Conservation (phyloP, 2,329 filamentous ascomycete species). For the Zalaria sp. region DNA sequence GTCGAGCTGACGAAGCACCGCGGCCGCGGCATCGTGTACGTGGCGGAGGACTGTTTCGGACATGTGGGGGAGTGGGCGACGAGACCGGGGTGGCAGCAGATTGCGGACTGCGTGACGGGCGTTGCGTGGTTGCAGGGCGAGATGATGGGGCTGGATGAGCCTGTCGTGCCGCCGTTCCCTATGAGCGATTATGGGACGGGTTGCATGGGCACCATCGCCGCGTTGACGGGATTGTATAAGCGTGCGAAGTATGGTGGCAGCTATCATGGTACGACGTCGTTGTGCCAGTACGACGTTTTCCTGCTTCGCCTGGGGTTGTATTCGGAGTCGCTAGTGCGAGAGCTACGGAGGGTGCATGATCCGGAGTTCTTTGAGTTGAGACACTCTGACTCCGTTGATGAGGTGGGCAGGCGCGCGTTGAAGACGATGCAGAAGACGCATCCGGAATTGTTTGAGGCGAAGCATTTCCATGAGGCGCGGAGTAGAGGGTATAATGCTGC, state of each 20-base stretch:
- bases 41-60: conserved; percentile 40
- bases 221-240: conserved; percentile 48
- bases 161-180: conserved; percentile 49
- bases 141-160: conserved; percentile 47
- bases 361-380: conserved; percentile 41
- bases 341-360: conserved; percentile 25
- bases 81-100: conserved; percentile 39
- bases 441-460: conserved; percentile 39
- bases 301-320: conserved; percentile 48
- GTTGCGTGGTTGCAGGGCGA: conserved; percentile 48
- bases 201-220: conserved; percentile 56
- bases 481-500: conserved; percentile 25
- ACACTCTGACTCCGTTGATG: conserved; percentile 51
- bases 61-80: conserved; percentile 34
- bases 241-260: conserved; percentile 50
- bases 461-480: conserved; percentile 36
- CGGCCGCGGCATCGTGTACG: conserved; percentile 31
- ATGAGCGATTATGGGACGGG: conserved; percentile 55
- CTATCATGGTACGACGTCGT: conserved; percentile 49
- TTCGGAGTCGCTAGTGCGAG: conserved; percentile 19
- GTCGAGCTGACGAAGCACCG: conserved; percentile 26
- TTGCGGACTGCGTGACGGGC: conserved; percentile 34
- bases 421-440: conserved; percentile 38
- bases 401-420: conserved; percentile 46
- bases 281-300: conserved; percentile 55